Evolutionary conservation across 208 protist species (phyloP).

Genomic region (Crithidia bombi): DNA sequence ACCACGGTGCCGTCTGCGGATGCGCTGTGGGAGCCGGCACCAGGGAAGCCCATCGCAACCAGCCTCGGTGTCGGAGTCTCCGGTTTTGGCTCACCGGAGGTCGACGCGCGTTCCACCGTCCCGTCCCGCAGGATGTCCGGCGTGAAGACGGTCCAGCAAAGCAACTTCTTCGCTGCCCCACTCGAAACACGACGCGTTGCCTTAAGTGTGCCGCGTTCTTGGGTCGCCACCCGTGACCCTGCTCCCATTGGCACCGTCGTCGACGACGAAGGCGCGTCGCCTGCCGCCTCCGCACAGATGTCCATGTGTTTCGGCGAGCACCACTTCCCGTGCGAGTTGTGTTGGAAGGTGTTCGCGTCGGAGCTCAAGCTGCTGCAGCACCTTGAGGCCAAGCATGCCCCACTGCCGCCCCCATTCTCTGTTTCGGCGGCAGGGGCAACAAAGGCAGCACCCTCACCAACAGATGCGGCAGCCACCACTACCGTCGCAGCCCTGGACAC

Average conservation of each 20-base stretch:
- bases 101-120: neutral
- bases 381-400: constrained; percentile 61
- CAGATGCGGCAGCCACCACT: neutral
- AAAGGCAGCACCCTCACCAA: neutral
- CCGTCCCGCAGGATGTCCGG: constrained; percentile 42
- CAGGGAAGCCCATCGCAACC: neutral
- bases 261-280: neutral
- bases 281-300: neutral
- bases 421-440: neutral
- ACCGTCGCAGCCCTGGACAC: too few species aligned
- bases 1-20: neutral
- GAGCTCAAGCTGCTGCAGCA: constrained; percentile 82
- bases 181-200: neutral
- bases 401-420: neutral
- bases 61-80: neutral
- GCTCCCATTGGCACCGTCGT: neutral
- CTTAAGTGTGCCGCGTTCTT: neutral
- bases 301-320: constrained; percentile 41
- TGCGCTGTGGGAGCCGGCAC: neutral
- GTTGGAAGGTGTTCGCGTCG: constrained; percentile 47
- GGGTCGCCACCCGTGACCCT: neutral
- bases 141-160: constrained; percentile 39
- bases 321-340: constrained; percentile 89
- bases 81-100: neutral
- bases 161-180: constrained; percentile 2